Evolutionary conservation across 176 grass and related monocot genomes (phyloP).

Genomic region (Eragrostis curvula): DNA sequence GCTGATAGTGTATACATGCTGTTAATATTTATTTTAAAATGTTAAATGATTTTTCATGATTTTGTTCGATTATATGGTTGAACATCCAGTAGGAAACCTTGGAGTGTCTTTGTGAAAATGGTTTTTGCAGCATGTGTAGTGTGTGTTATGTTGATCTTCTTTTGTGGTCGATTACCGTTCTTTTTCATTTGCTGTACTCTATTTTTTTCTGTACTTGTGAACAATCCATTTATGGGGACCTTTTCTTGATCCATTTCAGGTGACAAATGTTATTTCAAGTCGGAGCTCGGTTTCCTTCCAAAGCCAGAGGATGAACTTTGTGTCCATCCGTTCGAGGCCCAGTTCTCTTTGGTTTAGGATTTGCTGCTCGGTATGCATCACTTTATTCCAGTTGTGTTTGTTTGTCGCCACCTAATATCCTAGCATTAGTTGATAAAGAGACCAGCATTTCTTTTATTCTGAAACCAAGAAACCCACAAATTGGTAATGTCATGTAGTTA

Average conservation of each 20-base stretch:
- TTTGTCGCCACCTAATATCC: neutral
- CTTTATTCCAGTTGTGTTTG: neutral
- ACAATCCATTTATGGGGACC: slow-evolving; percentile 26
- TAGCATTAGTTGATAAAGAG: slow-evolving; percentile 13
- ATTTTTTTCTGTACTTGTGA: neutral
- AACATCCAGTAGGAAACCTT: neutral
- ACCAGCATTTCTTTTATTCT: neutral
- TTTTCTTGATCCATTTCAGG: slow-evolving; percentile 52
- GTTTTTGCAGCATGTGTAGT: neutral
- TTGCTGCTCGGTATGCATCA: slow-evolving; percentile 63
- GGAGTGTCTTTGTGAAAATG: neutral
- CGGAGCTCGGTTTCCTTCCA: slow-evolving; percentile 54
- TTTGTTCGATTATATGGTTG: neutral
- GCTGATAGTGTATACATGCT: neutral
- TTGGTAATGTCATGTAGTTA: neutral
- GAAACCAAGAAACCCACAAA: neutral
- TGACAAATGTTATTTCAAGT: slow-evolving; percentile 40
- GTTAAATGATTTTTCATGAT: neutral
- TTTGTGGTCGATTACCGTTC: neutral
- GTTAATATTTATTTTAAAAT: neutral
- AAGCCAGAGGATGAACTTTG: slow-evolving; percentile 44
- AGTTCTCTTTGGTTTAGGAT: slow-evolving; percentile 47
- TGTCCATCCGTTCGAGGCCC: slow-evolving; percentile 49
- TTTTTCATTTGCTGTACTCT: slow-evolving; percentile 3
- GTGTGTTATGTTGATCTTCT: neutral